phyloP scores from a whole-genome alignment of 2,329 filamentous ascomycete genomes.

The Aspergillus novofumigatus region DNA sequence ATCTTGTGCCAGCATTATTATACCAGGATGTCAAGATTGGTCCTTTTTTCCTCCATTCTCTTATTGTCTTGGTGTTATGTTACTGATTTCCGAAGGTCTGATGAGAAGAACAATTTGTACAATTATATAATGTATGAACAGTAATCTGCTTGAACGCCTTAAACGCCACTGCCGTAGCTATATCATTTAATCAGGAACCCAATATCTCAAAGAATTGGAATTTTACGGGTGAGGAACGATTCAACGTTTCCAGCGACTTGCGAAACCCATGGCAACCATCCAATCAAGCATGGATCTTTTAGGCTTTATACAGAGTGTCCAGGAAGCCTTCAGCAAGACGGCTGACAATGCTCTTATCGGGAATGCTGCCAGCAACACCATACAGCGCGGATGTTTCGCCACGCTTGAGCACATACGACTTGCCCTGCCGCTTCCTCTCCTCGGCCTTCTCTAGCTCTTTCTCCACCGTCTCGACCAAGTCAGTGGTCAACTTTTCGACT shows the following conservation, averaged over 20 bases:
- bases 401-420: conserved; percentile 48
- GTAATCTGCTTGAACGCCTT: conserved; percentile 3
- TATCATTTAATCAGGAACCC: neutral
- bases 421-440: conserved; percentile 60
- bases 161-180: conserved; percentile 8
- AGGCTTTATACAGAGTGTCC: conserved; percentile 88
- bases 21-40: neutral
- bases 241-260: neutral
- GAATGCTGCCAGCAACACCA: conserved; percentile 88
- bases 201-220: neutral
- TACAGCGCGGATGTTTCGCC: conserved; percentile 82
- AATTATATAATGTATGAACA: neutral
- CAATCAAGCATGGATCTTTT: conserved; percentile 10
- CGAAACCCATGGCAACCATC: neutral
- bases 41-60: neutral
- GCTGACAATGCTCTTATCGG: conserved; percentile 91
- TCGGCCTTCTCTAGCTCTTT: conserved; percentile 78
- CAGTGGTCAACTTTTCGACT: conserved; percentile 72
- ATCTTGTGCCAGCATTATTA: conserved; percentile 5
- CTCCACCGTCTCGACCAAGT: conserved; percentile 57
- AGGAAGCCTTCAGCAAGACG: conserved; percentile 87
- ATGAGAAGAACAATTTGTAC: neutral
- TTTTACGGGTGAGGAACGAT: neutral
- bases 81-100: neutral
- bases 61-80: neutral